Conservation (phyloP, 345 rosid species). For the Crucihimalaya himalaica region DNA sequence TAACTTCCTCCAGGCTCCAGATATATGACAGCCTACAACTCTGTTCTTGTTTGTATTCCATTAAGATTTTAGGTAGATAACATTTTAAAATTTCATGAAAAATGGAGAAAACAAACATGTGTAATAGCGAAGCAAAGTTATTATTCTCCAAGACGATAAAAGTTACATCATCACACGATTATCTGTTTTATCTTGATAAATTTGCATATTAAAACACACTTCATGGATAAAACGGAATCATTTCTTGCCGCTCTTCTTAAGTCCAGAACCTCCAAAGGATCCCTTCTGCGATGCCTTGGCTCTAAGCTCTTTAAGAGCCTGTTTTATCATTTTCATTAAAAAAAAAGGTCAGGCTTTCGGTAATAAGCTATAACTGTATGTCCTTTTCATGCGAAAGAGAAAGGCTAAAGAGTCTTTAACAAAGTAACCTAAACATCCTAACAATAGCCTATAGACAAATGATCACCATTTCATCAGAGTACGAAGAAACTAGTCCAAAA, state of each 20-base stretch:
- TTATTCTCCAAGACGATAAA: conserved; percentile 21
- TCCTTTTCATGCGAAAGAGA: neutral
- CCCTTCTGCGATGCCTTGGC: conserved; percentile 89
- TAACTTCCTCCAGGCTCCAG: neutral
- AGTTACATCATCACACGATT: conserved; percentile 34
- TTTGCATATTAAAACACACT: conserved; percentile 5
- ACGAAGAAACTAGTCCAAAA: neutral
- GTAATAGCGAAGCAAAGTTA: conserved; percentile 23
- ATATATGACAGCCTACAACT: neutral
- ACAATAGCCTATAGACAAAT: neutral
- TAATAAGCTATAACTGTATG: neutral
- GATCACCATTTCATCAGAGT: neutral
- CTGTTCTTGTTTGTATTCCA: neutral
- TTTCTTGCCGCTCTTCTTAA: conserved; percentile 95
- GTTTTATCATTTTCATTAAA: conserved; percentile 11
- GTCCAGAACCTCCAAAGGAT: conserved; percentile 80
- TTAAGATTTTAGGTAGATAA: neutral
- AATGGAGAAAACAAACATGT: conserved; percentile 7
- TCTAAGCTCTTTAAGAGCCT: conserved; percentile 87
- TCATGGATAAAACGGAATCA: conserved; percentile 17
- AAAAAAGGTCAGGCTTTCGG: neutral
- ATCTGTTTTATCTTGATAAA: conserved; percentile 25
- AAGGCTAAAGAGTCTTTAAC: neutral
- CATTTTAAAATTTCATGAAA: conserved; percentile 3
- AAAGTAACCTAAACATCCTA: neutral